phyloP scores from a whole-genome alignment of 2,329 filamentous ascomycete genomes.

The Fusarium pseudonygamai region DNA sequence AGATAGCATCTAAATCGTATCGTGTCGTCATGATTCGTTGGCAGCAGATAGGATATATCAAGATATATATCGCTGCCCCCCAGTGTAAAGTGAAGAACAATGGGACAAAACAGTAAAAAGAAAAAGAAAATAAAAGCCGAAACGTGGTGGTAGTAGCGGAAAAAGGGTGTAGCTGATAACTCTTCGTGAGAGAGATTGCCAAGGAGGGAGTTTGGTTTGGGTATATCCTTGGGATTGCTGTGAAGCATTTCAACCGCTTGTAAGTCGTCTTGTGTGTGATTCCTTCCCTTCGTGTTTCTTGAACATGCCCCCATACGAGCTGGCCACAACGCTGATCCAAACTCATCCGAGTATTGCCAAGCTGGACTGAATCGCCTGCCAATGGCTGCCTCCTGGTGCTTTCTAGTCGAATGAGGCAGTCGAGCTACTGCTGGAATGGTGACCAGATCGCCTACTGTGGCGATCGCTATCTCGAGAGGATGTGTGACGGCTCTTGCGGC shows the following conservation, averaged over 20 bases:
- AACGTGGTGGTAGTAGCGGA: not conserved
- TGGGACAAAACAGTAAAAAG: not conserved
- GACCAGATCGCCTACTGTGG: conserved; percentile 61
- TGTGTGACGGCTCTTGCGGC: conserved; percentile 63
- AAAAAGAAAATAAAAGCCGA: not conserved
- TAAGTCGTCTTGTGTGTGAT: conserved; percentile 43
- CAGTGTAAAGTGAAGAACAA: conserved; percentile 17
- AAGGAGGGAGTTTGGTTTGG: conserved; percentile 38
- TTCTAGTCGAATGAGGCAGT: conserved; percentile 66
- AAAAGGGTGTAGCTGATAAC: conserved; percentile 2
- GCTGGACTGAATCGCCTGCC: conserved; percentile 4
- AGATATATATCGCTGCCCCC: conserved; percentile 17
- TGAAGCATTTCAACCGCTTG: conserved; percentile 52
- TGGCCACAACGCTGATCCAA: conserved; percentile 26
- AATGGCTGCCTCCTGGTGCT: not conserved
- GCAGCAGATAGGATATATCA: conserved; percentile 13
- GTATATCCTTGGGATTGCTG: conserved; percentile 48
- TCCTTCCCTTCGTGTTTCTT: conserved; percentile 23
- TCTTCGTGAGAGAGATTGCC: conserved; percentile 41
- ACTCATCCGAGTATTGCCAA: conserved; percentile 20
- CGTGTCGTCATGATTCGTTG: conserved; percentile 43
- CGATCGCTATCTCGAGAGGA: conserved; percentile 58
- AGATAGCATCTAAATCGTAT: conserved; percentile 41
- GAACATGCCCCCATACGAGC: conserved; percentile 15
- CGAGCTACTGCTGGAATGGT: conserved; percentile 71